These are phyloP conservation scores for Sphagnum tenellum DNA, from an alignment of 225 moss, liverwort and hornwort species.

Conservation along the genomic window DNA sequence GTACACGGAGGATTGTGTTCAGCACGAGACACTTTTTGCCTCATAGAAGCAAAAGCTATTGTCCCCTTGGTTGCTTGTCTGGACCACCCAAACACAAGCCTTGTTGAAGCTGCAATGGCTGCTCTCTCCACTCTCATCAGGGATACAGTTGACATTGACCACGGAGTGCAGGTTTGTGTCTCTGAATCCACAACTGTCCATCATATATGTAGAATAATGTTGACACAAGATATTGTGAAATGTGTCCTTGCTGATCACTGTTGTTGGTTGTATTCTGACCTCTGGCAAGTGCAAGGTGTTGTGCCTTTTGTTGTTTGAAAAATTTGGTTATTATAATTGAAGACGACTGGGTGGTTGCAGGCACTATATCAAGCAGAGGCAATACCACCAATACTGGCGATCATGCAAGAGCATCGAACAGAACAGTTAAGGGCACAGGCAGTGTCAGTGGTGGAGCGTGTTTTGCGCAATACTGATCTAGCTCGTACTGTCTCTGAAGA, in stretches of 20 bases:
- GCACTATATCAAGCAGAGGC: conserved; percentile 33
- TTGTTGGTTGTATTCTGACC: neutral
- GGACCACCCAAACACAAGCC: conserved; percentile 34
- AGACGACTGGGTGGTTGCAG: conserved; percentile 9
- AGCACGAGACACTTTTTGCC: conserved; percentile 27
- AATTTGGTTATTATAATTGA: conserved; percentile 14
- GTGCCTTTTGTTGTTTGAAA: neutral
- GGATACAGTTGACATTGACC: conserved; percentile 44
- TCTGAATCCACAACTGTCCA: neutral
- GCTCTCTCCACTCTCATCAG: conserved; percentile 54
- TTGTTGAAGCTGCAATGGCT: conserved; percentile 53
- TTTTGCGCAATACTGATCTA: conserved; percentile 44
- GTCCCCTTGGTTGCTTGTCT: conserved; percentile 43
- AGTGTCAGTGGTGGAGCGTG: conserved; percentile 68
- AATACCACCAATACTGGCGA: conserved; percentile 37
- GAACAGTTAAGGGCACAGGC: conserved; percentile 43
- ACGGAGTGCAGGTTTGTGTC: conserved; percentile 17
- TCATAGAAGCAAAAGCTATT: conserved; percentile 36
- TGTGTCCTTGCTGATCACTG: neutral
- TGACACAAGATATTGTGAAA: neutral
- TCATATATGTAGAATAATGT: neutral
- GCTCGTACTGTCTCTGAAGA: conserved; percentile 42
- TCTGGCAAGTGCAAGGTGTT: neutral
- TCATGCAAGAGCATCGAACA: conserved; percentile 58
- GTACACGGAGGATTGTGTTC: conserved; percentile 54